Percentiles rank a stretch among this genome's conserved stretches.
phyloP scores from a whole-genome alignment of 2,329 filamentous ascomycete species.

The Chaetomium sp. region DNA sequence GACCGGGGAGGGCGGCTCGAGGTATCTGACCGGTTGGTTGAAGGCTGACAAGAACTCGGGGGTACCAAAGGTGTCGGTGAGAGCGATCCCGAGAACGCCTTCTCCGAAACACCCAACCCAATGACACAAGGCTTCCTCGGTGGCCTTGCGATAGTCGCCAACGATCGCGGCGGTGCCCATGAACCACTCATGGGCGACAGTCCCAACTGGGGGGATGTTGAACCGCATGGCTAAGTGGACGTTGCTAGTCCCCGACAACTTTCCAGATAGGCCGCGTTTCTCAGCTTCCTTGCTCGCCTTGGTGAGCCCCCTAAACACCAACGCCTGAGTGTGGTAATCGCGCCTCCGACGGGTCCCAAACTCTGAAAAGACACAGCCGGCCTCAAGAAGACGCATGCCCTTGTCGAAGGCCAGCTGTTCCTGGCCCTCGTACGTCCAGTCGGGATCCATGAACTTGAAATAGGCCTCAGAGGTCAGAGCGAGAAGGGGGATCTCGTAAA shows the following conservation, averaged over 20 bases:
- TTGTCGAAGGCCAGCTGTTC: conserved; percentile 80
- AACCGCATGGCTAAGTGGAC: conserved; percentile 96
- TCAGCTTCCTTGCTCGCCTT: conserved; percentile 67
- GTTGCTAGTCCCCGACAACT: conserved; percentile 85
- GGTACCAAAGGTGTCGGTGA: conserved; percentile 96
- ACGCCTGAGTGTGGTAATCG: conserved; percentile 90
- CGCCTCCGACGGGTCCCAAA: conserved; percentile 85
- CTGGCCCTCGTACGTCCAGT: conserved; percentile 86
- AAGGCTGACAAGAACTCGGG: conserved; percentile 82
- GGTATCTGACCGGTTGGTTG: conserved; percentile 51
- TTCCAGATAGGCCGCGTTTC: conserved; percentile 59
- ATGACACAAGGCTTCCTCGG: conserved; percentile 74
- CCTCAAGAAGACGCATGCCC: conserved; percentile 67
- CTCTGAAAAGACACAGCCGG: conserved; percentile 85
- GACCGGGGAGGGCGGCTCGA: conserved; percentile 35
- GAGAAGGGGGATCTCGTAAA: conserved; percentile 94
- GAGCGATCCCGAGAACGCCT: conserved; percentile 74
- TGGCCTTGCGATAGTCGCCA: conserved; percentile 76
- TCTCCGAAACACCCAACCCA: conserved; percentile 91
- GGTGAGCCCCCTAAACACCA: conserved; percentile 82
- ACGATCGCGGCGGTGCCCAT: conserved; percentile 95
- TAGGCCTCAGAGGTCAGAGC: conserved; percentile 92
- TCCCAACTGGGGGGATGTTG: conserved; percentile 76
- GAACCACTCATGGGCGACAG: conserved; percentile 95
- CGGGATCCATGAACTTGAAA: conserved; percentile 90